A percentile compares a stretch with the other conserved stretches of the same genome.
Evolutionary conservation across 2,329 filamentous ascomycete species (phyloP).

Genomic region (Hypoxylon sp.): DNA sequence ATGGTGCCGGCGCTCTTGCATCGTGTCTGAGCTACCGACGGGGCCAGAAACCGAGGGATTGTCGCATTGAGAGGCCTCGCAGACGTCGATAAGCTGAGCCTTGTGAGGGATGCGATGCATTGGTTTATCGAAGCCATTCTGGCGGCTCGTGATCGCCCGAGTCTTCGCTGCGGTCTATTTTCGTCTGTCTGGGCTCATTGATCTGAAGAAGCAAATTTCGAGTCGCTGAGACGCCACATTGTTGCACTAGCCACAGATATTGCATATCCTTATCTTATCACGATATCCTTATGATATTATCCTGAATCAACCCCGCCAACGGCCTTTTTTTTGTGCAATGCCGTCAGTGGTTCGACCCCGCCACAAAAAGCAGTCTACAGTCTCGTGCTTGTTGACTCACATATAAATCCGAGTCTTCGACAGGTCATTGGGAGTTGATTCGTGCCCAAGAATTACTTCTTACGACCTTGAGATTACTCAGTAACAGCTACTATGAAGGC

Average conservation of each 20-base stretch:
- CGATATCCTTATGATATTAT: too few relatives aligned
- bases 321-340: conserved; percentile 13
- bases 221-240: conserved; percentile 5
- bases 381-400: conserved; percentile 23
- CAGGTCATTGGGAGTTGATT: conserved; percentile 22
- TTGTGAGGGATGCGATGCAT: conserved; percentile 63
- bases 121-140: conserved; percentile 61
- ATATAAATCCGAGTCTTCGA: background rate
- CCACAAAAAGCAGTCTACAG: conserved; percentile 34
- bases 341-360: conserved; percentile 34
- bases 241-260: background rate
- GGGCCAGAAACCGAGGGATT: conserved; percentile 60
- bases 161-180: background rate
- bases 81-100: conserved; percentile 54
- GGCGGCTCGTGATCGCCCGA: conserved; percentile 26
- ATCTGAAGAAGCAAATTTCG: conserved; percentile 37
- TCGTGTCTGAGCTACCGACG: conserved; percentile 55
- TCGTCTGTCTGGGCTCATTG: too few relatives aligned
- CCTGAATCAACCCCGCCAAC: conserved; percentile 24
- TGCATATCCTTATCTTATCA: conserved; percentile 13
- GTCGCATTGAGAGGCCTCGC: conserved; percentile 52
- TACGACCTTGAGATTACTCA: background rate
- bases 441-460: background rate
- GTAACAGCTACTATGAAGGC: conserved; percentile 58
- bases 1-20: conserved; percentile 46